Percentiles rank a stretch among this genome's conserved stretches.
Conservation (phyloP, 202 grass and related monocot genomes). For the Setaria italica region DNA sequence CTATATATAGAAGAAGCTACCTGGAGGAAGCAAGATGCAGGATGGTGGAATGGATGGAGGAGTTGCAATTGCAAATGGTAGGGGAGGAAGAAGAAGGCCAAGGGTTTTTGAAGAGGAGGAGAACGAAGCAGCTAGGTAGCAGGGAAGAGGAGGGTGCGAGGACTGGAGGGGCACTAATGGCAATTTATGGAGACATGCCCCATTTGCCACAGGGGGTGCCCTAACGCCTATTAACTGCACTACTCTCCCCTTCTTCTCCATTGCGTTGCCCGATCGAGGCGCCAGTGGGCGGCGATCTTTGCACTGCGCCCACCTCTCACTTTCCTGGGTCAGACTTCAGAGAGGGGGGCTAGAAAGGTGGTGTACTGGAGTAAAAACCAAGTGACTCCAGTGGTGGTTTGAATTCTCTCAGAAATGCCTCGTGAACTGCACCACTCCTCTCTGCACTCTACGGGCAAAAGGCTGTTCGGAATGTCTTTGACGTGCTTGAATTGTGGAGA, state of each 20-base stretch:
- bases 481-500: not conserved
- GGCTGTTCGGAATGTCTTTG: constrained; percentile 45
- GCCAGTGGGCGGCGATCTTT: constrained; percentile 25
- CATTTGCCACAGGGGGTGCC: constrained; percentile 62
- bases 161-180: constrained; percentile 58
- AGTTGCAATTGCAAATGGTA: not conserved
- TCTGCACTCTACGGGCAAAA: not conserved
- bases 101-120: constrained; percentile 42
- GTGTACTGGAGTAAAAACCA: not conserved
- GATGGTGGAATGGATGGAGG: constrained; percentile 21
- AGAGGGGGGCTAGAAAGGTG: not conserved
- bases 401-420: constrained; percentile 49
- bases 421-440: constrained; percentile 39
- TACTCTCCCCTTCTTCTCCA: not conserved
- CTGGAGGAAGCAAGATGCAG: constrained; percentile 1
- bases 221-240: constrained; percentile 50
- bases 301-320: constrained; percentile 35
- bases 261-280: constrained; percentile 25
- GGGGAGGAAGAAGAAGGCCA: constrained; percentile 24
- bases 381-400: constrained; percentile 45
- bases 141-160: constrained; percentile 1
- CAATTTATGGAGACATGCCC: constrained; percentile 82
- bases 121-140: not conserved
- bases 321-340: constrained; percentile 40
- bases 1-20: constrained; percentile 34